Conservation (phyloP, 208 protist species). For the Crithidia acanthocephali region DNA sequence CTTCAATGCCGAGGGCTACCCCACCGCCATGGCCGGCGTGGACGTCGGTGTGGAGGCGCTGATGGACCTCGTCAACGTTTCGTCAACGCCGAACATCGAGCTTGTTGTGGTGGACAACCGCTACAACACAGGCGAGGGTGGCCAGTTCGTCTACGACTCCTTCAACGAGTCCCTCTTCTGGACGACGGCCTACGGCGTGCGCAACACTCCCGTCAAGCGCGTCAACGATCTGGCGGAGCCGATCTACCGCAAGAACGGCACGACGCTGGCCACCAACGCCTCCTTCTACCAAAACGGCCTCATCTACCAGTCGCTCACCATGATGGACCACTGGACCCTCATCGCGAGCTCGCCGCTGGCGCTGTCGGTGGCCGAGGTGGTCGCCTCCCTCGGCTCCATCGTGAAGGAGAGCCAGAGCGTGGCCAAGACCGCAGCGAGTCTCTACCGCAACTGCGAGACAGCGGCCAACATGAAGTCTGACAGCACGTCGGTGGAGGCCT, state of each 20-base stretch:
- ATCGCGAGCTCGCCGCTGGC: slow-evolving; percentile 49
- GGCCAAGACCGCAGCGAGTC: slow-evolving; percentile 13
- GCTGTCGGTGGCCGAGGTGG: slow-evolving; percentile 52
- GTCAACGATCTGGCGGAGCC: slow-evolving; percentile 41
- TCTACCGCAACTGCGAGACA: slow-evolving; percentile 35
- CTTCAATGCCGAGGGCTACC: slow-evolving; percentile 26
- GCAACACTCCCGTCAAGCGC: slow-evolving; percentile 27
- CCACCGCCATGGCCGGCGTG: slow-evolving; percentile 36
- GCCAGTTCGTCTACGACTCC: slow-evolving; percentile 52
- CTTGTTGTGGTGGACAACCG: slow-evolving; percentile 45
- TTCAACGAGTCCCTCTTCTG: slow-evolving; percentile 41
- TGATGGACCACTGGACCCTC: slow-evolving; percentile 57
- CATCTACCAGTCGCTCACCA: slow-evolving; percentile 60
- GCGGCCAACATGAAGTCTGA: slow-evolving; percentile 29
- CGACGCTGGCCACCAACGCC: slow-evolving; percentile 33
- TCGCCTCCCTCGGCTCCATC: slow-evolving; percentile 35
- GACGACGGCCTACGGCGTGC: slow-evolving; percentile 36
- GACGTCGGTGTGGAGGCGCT: slow-evolving; percentile 45
- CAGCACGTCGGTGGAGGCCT: slow-evolving; percentile 36
- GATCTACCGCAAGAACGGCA: slow-evolving; percentile 29
- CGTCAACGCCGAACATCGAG: slow-evolving; percentile 43
- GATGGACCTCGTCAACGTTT: slow-evolving; percentile 34
- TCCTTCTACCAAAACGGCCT: slow-evolving; percentile 56
- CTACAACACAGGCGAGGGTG: slow-evolving; percentile 31
- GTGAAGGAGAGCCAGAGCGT: slow-evolving; percentile 43